Evolutionary conservation across 2,329 filamentous ascomycete genomes (phyloP), one percentile per base, ranked within the genome.

Genomic region (Apiospora marii): DNA sequence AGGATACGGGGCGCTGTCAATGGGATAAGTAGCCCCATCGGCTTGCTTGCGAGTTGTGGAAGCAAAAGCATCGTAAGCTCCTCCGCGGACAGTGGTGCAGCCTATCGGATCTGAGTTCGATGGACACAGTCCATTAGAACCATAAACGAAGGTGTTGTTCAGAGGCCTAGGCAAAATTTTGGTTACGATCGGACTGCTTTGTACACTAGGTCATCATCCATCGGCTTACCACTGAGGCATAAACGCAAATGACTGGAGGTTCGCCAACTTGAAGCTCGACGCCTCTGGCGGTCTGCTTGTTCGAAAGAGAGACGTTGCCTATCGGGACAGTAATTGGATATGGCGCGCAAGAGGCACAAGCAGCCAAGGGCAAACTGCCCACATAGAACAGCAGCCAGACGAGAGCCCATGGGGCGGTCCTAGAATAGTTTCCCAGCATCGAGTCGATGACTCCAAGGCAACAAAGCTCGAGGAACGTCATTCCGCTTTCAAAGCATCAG

Each of bases 141-240:
- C 64, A 48, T 73, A 73, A 22, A 73, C 53, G 14, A 71, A 58
- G 4, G 69, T 73, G 46, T 73, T 73, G 41, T 71, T 73, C 41
- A 71, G 48, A 14, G 49, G 69, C 69, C 61, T 73, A 30, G 19
- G 1, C 44, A 48, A 7, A 3, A 30, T n/a, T 24, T 12, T 30
- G 19, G 27, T 64, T 34, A 70, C 49, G 41, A 69, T 30, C 24
- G 24, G 58, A 41, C n/a, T 22, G 24, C 44, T 46, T 27, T 68
- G 46, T 72, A 41, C 24, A 34, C 13, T 27, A n/a, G 19, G 58
- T 5, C 5, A 53, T 51, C 24, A 43, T 48, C 30, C 24, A 51
- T 37, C 41, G 41, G 73, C 73, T 22, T 71, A 73, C 71, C 72
- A 75, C 68, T 74, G 73, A 27, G 73, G 71, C 27, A 74, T 48